Base-by-base conservation (phyloP, 495 filamentous ascomycete genomes). In the Xylaria venustula region DNA sequence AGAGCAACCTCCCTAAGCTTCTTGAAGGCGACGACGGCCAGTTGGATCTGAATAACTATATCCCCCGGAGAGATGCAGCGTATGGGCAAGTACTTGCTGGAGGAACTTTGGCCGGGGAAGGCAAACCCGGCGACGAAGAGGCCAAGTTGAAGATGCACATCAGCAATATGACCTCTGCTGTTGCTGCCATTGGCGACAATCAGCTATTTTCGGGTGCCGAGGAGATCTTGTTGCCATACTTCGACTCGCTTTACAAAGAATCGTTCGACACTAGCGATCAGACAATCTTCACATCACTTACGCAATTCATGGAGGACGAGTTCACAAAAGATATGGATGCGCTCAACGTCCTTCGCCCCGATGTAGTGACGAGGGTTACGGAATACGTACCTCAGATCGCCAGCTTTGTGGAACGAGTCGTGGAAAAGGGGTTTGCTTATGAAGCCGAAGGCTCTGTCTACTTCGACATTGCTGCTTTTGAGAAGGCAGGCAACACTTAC, bases 61-160 rank as follows among this genome's bases (percentile, higher is more conserved):
- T 75, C 37, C 65, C 72, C 30, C 77, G 83, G 56, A 79, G 84
- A 47, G 80, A 86, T 47, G 81, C 83, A 42, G 78, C 75, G 6
- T 95, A 95, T 70, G 82, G 80, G 17, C 71, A 71, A 20, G 85
- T 92, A 2, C 67, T 93, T 19, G 77, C 82, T 7, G 83, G 83
- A 14, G 88, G 87, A 15, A 81, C 85, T 30, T 76, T 91, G 53
- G 73, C 82, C 1, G 86, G 87, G 0, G 80, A 85, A 53, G 82
- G 81, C 17, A 80, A 78, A 53, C 77, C 85, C 23, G 75, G 85
- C 7, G 90, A 95, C 62, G 81, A 83, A 46, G 85, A 88, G 58
- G 89, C 95, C 2, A 98, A 97, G 79, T 75, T 90, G 52, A 96
- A 95, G 70, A 96, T 97, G 92, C 92, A 97, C 65, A 84, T 97